Evolutionary conservation across 2,329 filamentous ascomycete species (phyloP).

Genomic region (Aspergillus piperis): DNA sequence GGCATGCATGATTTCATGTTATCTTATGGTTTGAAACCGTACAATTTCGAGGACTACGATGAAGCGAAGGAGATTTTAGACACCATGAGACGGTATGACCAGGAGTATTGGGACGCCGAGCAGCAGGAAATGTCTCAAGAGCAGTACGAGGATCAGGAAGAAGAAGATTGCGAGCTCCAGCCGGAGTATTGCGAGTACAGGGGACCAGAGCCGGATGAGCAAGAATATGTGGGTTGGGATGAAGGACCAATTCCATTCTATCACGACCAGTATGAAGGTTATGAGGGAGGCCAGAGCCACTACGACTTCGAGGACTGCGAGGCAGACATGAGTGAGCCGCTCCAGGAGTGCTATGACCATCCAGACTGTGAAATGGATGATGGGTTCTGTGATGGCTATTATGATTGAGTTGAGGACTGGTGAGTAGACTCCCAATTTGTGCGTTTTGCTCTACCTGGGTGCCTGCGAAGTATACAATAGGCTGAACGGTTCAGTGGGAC

Average conservation of each 20-base stretch:
- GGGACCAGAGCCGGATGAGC: not conserved
- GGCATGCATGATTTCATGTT: constrained; percentile 13
- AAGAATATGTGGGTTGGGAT: too few species aligned
- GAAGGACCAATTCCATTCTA: too few species aligned
- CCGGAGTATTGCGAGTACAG: not conserved
- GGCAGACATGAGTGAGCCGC: not conserved
- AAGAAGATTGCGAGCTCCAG: not conserved
- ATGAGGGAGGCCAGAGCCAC: not conserved
- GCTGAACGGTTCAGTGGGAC: not conserved
- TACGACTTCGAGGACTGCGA: not conserved
- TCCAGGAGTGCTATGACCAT: not conserved
- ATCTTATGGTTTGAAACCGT: constrained; percentile 6
- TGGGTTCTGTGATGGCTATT: not conserved
- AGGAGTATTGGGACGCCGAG: not conserved
- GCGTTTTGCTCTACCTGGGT: not conserved
- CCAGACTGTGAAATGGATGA: not conserved
- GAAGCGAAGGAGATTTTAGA: constrained; percentile 10
- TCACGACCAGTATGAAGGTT: not conserved
- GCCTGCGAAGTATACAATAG: not conserved
- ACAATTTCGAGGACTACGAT: constrained; percentile 1
- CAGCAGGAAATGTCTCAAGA: not conserved
- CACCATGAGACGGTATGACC: constrained; percentile 1
- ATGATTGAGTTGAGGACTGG: not conserved
- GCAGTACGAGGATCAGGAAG: not conserved
- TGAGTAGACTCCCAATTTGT: not conserved